Evolutionary conservation across 2,329 filamentous ascomycete species (phyloP).

Genomic region (Chrysosporium keratinophilum): DNA sequence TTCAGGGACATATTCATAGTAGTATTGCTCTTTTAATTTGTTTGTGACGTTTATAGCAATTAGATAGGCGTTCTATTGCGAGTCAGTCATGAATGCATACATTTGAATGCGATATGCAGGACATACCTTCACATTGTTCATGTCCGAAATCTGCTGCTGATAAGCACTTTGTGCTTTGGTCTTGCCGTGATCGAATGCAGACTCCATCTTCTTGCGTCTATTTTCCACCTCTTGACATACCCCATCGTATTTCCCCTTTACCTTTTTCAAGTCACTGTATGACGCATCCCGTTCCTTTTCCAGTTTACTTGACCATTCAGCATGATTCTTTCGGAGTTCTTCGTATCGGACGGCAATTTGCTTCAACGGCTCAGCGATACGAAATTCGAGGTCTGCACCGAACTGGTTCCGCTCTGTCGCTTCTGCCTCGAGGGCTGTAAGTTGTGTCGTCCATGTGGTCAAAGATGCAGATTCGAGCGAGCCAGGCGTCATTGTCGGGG

Average conservation of each 20-base stretch:
- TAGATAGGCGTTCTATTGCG: constrained; percentile 72
- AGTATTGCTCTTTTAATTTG: constrained; percentile 95
- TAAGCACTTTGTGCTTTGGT: constrained; percentile 82
- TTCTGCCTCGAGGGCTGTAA: constrained; percentile 77
- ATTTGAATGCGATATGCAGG: no score
- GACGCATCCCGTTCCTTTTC: constrained; percentile 79
- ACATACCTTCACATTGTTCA: constrained; percentile 76
- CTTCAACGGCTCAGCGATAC: constrained; percentile 80
- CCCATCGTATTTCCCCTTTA: constrained; percentile 84
- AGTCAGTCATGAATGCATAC: constrained; percentile 20
- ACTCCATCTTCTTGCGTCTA: constrained; percentile 87
- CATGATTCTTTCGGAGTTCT: constrained; percentile 82
- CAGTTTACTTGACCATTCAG: constrained; percentile 77
- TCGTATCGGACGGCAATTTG: constrained; percentile 66
- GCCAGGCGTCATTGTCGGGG: constrained; percentile 81
- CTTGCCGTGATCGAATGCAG: constrained; percentile 77
- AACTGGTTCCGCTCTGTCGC: constrained; percentile 84
- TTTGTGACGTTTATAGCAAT: constrained; percentile 95
- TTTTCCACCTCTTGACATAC: constrained; percentile 91
- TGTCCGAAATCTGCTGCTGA: constrained; percentile 83
- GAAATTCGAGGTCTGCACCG: constrained; percentile 62
- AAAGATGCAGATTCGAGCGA: constrained; percentile 93
- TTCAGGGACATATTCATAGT: constrained; percentile 91
- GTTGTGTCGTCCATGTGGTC: constrained; percentile 91
- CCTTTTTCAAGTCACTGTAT: constrained; percentile 78